Evolutionary conservation across 2,329 filamentous ascomycete species (phyloP), one percentile per base, ranked within the genome.

Genomic region (Phaeoacremonium minimum): DNA sequence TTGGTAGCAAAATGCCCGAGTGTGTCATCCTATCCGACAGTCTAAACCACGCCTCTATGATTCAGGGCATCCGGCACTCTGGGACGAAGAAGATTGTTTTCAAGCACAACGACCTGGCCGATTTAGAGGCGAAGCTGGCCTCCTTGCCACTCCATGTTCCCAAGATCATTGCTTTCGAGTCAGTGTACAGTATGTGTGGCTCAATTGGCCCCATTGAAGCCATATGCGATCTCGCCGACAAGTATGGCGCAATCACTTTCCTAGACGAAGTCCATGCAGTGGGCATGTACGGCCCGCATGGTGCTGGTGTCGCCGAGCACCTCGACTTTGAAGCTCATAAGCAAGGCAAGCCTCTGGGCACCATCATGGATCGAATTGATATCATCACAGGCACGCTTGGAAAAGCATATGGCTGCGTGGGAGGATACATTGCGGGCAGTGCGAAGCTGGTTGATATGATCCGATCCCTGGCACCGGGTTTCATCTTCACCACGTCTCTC

Each of bases 121-220:
- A 98, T 53, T 72, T 98, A 13, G 93, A 98, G 69, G 80, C 80
- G 34, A 97, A 98, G 66, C 73, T 98, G 47, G 89, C 90, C 4
- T 85, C 89, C 11, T 75, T 98, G 29, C 89, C 91, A 1, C 67
- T 85, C 1, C 76, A 93, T 42, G 78, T 87, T 22, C 93, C 93
- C 40, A 98, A 98, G 72, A 95, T 98, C 48, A 98, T 98, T 47
- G 93, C 93, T 3, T 98, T 97, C 47, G 93, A 98, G 67, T 95
- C 89, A 18, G 93, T 98, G 4, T 98, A 98, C 69, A 95, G 89
- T 70, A 98, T 98, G 93, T 98, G 93, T 58, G 93, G 93, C 45
- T 95, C 89, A 13, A 87, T 98, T 57, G 93, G 89, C 1, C 93
- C 93, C 1, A 98, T 98, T 50, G 87, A 90, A 65, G 84, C 84